Conservation (phyloP, 805 yeast species). For the Sugiyamaella marilandica region DNA sequence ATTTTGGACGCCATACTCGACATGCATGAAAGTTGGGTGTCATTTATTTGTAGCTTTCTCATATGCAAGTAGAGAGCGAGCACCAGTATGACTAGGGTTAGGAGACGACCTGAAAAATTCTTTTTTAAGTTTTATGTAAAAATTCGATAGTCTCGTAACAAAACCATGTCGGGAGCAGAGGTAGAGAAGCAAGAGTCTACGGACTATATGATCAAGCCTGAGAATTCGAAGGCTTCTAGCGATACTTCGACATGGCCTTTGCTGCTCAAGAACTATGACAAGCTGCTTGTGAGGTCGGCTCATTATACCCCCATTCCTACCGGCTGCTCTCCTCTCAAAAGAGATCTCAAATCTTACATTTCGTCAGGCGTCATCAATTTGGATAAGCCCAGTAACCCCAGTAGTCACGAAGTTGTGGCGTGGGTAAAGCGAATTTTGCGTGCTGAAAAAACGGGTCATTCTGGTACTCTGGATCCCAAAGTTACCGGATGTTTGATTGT, state of each 20-base stretch:
- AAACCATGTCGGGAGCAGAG: constrained; percentile 45
- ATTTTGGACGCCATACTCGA: constrained; percentile 36
- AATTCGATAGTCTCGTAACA: background rate
- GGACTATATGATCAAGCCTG: constrained; percentile 84
- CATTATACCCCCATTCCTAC: constrained; percentile 97
- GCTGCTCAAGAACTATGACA: constrained; percentile 87
- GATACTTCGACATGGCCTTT: constrained; percentile 96
- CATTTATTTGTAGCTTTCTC: too few relatives aligned
- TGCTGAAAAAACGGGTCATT: constrained; percentile 97
- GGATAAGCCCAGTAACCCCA: constrained; percentile 97
- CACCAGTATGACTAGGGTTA: too few relatives aligned
- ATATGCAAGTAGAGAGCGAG: too few relatives aligned
- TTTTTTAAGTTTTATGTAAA: background rate
- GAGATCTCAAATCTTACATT: constrained; percentile 86
- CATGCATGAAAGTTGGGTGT: too few relatives aligned
- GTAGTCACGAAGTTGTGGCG: constrained; percentile 98
- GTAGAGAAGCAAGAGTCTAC: constrained; percentile 28
- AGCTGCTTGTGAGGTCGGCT: constrained; percentile 88
- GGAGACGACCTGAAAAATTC: too few relatives aligned
- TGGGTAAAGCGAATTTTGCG: constrained; percentile 96
- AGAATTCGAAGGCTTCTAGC: constrained; percentile 61
- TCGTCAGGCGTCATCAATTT: constrained; percentile 94
- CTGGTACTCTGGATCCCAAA: constrained; percentile 97
- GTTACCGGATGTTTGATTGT: constrained; percentile 98
- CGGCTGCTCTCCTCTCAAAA: constrained; percentile 89